phyloP scores from a whole-genome alignment of 306 rosid genomes.

The Dryas drummondii region DNA sequence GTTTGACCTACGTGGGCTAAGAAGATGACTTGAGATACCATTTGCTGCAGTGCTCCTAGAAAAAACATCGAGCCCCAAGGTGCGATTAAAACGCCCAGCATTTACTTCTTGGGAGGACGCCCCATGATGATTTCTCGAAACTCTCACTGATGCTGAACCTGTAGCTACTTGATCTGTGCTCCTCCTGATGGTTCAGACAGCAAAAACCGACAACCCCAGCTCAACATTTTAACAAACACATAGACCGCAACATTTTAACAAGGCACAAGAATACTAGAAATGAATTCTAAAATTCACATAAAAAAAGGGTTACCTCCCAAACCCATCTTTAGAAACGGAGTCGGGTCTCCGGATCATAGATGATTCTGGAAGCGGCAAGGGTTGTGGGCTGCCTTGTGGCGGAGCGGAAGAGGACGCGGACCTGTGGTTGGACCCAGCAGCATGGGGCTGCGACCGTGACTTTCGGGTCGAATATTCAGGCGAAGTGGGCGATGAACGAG shows the following conservation, averaged over 20 bases:
- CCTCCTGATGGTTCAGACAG: conserved; percentile 42
- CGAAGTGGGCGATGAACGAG: conserved; percentile 44
- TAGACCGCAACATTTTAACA: not conserved
- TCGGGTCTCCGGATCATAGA: conserved; percentile 38
- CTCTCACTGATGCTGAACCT: conserved; percentile 10
- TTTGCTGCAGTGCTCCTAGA: conserved; percentile 20
- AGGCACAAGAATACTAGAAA: not conserved
- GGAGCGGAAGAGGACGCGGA: conserved; percentile 24
- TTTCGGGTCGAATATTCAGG: conserved; percentile 37
- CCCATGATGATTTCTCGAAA: conserved; percentile 35
- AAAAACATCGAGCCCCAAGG: conserved; percentile 36
- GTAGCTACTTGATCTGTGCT: conserved; percentile 30
- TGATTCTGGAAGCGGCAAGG: conserved; percentile 67
- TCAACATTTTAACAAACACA: conserved; percentile 11
- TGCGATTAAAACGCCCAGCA: conserved; percentile 15
- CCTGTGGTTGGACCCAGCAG: conserved; percentile 42
- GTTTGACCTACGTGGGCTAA: conserved; percentile 27
- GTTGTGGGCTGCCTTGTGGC: conserved; percentile 41
- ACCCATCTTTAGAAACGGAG: conserved; percentile 14
- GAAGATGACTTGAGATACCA: conserved; percentile 24
- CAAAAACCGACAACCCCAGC: not conserved
- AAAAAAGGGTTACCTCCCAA: no score
- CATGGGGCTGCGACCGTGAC: conserved; percentile 15
- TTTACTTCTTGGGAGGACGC: conserved; percentile 30
- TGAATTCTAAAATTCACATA: not conserved